phyloP scores from a whole-genome alignment of 2,329 filamentous ascomycete genomes.

The Pseudocercospora eumusae region DNA sequence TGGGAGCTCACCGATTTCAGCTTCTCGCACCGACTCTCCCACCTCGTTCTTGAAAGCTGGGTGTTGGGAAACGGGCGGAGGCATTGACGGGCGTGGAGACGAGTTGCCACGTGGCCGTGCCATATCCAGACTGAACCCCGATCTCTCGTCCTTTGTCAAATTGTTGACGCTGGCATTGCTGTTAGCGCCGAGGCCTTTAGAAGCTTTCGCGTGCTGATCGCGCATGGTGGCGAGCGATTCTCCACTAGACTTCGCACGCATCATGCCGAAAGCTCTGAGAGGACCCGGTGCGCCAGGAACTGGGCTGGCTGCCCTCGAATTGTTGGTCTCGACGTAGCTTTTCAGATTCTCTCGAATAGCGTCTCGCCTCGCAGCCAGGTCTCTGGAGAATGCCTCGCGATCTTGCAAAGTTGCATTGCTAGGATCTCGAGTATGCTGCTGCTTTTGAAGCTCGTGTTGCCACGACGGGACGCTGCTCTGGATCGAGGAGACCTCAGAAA shows the following conservation, averaged over 20 bases:
- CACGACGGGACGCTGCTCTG: constrained; percentile 42
- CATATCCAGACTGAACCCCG: constrained; percentile 30
- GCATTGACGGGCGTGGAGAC: constrained; percentile 27
- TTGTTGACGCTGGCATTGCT: constrained; percentile 41
- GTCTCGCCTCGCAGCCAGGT: constrained; percentile 69
- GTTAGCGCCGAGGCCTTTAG: constrained; percentile 59
- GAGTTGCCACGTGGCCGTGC: constrained; percentile 32
- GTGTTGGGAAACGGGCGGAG: constrained; percentile 26
- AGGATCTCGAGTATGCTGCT: constrained; percentile 50
- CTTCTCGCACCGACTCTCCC: constrained; percentile 16
- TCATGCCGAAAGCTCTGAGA: constrained; percentile 62
- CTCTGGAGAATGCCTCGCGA: constrained; percentile 70
- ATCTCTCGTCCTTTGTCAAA: constrained; percentile 23
- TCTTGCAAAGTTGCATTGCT: constrained; percentile 58
- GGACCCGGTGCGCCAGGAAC: constrained; percentile 40
- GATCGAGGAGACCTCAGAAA: constrained; percentile 17
- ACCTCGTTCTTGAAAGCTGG: constrained; percentile 30
- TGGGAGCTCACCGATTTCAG: constrained; percentile 14
- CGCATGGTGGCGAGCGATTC: constrained; percentile 61
- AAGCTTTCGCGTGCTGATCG: constrained; percentile 54
- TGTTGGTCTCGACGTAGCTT: constrained; percentile 63
- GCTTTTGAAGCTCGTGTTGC: constrained; percentile 52
- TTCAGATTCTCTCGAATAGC: constrained; percentile 73
- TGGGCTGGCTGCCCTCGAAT: constrained; percentile 40
- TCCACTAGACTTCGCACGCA: constrained; percentile 67